Evolutionary conservation across 106 monocot genomes (phyloP).

Genomic region (Ottelia alismoides): DNA sequence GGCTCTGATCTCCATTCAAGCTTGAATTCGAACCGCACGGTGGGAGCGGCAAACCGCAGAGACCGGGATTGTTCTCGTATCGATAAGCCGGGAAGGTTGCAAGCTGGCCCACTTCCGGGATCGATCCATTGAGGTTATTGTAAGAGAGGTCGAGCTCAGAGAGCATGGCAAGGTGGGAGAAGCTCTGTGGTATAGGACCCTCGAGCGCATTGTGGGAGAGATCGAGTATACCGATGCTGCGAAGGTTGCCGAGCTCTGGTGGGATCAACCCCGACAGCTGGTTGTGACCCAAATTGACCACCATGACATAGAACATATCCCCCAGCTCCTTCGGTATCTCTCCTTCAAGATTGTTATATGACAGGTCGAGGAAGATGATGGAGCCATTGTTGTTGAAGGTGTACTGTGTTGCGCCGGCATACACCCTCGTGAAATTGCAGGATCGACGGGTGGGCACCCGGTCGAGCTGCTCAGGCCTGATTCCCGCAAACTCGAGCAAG

Average conservation of each 20-base stretch:
- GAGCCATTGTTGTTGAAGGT: conserved; percentile 95
- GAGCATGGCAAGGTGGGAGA: conserved; percentile 49
- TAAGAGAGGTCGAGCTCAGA: conserved; percentile 83
- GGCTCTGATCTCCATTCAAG: conserved; percentile 23
- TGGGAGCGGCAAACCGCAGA: conserved; percentile 62
- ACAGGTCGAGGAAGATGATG: conserved; percentile 84
- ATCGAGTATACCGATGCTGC: conserved; percentile 54
- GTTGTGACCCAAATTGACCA: conserved; percentile 87
- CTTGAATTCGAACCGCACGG: conserved; percentile 19
- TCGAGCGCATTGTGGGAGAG: conserved; percentile 72
- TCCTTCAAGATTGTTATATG: conserved; percentile 55
- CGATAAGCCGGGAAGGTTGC: conserved; percentile 45
- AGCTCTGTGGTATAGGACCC: conserved; percentile 51
- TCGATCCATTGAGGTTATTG: conserved; percentile 69
- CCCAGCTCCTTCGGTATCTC: conserved; percentile 60
- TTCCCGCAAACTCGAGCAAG: conserved; percentile 75
- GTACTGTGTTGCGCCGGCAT: conserved; percentile 70
- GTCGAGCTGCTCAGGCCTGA: conserved; percentile 45
- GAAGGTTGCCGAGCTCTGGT: conserved; percentile 31
- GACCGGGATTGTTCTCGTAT: conserved; percentile 71
- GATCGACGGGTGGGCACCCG: conserved; percentile 27
- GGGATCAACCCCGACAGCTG: conserved; percentile 53
- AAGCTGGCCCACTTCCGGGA: conserved; percentile 65
- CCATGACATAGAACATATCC: conserved; percentile 60
- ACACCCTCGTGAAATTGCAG: conserved; percentile 83